These are phyloP conservation scores for Evansstolkia leycettana DNA, from an alignment of 495 filamentous ascomycete species.

Conservation along the genomic window DNA sequence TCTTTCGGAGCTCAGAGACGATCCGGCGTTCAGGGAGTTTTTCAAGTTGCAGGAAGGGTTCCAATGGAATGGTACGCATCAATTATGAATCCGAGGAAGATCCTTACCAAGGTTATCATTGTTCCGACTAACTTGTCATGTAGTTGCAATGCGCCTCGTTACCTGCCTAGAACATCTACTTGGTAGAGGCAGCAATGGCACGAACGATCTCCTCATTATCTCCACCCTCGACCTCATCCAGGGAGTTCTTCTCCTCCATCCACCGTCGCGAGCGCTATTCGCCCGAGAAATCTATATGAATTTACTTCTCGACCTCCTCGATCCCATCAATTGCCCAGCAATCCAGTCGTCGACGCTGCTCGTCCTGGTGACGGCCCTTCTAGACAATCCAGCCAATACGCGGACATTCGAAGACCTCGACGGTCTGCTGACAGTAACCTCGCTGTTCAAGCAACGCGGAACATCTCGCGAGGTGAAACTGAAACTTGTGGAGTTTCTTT, in stretches of 20 bases:
- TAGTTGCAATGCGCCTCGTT: slow-evolving; percentile 75
- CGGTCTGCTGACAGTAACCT: slow-evolving; percentile 85
- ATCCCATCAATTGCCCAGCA: slow-evolving; percentile 79
- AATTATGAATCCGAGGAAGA: background rate
- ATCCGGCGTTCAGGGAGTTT: slow-evolving; percentile 91
- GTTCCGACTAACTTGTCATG: background rate
- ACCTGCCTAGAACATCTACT: slow-evolving; percentile 79
- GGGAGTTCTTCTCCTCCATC: slow-evolving; percentile 80
- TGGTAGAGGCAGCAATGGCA: slow-evolving; percentile 63
- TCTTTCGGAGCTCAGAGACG: slow-evolving; percentile 57
- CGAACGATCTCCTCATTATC: slow-evolving; percentile 82
- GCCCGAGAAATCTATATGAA: slow-evolving; percentile 92
- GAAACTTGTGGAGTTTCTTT: slow-evolving; percentile 86
- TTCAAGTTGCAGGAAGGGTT: slow-evolving; percentile 95
- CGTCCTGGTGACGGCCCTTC: slow-evolving; percentile 76
- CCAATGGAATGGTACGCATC: slow-evolving; percentile 74
- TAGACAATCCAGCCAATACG: slow-evolving; percentile 73
- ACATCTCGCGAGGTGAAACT: slow-evolving; percentile 83
- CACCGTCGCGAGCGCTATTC: slow-evolving; percentile 82
- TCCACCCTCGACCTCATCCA: slow-evolving; percentile 83
- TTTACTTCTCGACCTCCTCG: slow-evolving; percentile 86
- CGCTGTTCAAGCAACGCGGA: slow-evolving; percentile 73
- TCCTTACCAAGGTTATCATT: background rate
- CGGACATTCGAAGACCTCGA: slow-evolving; percentile 89
- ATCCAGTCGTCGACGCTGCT: slow-evolving; percentile 84